phyloP scores from a whole-genome alignment of 768 basidiomycete species.

The Suillus sp. region DNA sequence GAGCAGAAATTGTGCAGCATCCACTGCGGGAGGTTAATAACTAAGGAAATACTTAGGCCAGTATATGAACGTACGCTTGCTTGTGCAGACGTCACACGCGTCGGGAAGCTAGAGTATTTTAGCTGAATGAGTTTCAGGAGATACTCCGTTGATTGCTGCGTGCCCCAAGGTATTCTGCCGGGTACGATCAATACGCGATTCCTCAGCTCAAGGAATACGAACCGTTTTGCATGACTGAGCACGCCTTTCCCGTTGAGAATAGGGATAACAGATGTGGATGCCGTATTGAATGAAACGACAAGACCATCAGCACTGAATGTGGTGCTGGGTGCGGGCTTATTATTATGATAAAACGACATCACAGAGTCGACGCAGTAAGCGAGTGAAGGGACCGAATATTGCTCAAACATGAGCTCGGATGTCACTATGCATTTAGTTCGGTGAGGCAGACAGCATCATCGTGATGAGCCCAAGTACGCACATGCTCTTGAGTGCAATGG shows the following conservation, averaged over 20 bases:
- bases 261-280: conserved; percentile 89
- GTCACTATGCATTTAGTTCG: conserved; percentile 60
- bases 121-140: conserved; percentile 91
- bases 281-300: conserved; percentile 88
- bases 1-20: conserved; percentile 88
- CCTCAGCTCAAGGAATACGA: conserved; percentile 17
- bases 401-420: conserved; percentile 95
- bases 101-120: conserved; percentile 93
- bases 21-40: conserved; percentile 55
- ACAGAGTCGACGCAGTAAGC: conserved; percentile 87
- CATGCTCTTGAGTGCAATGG: conserved; percentile 86
- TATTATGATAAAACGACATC: conserved; percentile 91
- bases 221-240: conserved; percentile 88
- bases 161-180: conserved; percentile 90
- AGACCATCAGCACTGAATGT: conserved; percentile 72
- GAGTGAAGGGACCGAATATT: conserved; percentile 83
- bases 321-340: conserved; percentile 37
- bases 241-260: conserved; percentile 81
- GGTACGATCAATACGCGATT: conserved; percentile 1
- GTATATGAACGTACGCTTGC: conserved; percentile 59
- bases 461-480: conserved; percentile 40
- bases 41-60: not conserved
- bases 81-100: conserved; percentile 75
- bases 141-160: conserved; percentile 87
- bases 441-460: not conserved